Conservation (phyloP, 768 basidiomycete genomes). For the Suillus subaureus region DNA sequence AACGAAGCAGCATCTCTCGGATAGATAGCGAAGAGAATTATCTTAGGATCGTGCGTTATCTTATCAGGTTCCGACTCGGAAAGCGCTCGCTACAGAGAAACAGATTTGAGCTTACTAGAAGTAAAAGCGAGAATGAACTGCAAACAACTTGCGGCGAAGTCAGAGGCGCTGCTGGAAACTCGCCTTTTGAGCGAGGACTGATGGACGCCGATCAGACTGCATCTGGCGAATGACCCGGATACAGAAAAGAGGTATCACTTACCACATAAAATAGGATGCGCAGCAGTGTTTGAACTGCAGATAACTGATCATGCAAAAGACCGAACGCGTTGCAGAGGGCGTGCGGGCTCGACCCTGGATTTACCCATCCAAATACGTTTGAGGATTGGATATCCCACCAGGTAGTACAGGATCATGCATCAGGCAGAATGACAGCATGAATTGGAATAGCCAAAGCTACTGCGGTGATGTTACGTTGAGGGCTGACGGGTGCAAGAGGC, state of each 20-base stretch:
- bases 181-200: conserved; percentile 6
- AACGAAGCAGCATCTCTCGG: background rate
- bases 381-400: background rate
- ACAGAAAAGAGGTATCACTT: conserved; percentile 6
- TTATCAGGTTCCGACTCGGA: conserved; percentile 1
- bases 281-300: background rate
- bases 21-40: conserved; percentile 1
- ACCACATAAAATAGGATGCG: conserved; percentile 8
- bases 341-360: conserved; percentile 2
- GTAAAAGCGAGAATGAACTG: background rate
- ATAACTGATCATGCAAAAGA: conserved; percentile 5
- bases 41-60: background rate
- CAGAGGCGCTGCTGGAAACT: conserved; percentile 1
- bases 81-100: background rate
- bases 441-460: background rate
- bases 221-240: conserved; percentile 2
- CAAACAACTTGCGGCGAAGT: background rate
- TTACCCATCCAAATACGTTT: background rate
- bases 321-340: conserved; percentile 9
- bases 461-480: conserved; percentile 8
- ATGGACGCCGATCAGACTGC: conserved; percentile 3
- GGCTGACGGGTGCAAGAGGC: background rate
- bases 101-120: no score
- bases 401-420: background rate
- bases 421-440: background rate